These are phyloP conservation scores for Climacium dendroides DNA, from an alignment of 225 moss, liverwort and hornwort species.

Conservation along the genomic window DNA sequence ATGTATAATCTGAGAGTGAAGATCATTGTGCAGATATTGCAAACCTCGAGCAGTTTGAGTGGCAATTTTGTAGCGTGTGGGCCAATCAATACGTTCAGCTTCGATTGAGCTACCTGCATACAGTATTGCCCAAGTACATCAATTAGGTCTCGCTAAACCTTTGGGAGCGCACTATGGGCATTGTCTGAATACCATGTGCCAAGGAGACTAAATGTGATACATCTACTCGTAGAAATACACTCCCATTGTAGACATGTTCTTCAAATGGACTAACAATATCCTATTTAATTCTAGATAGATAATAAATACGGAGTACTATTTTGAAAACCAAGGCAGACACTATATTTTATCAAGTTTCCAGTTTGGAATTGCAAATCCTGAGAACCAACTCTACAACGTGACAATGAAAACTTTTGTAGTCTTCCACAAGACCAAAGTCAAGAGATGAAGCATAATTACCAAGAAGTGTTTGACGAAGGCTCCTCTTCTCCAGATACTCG, in stretches of 20 bases:
- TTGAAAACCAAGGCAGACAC: background rate
- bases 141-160: background rate
- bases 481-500: constrained; percentile 48
- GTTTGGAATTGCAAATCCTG: background rate
- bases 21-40: constrained; percentile 29
- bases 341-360: background rate
- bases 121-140: background rate
- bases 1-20: constrained; percentile 26
- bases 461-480: constrained; percentile 38
- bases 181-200: background rate
- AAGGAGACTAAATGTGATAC: background rate
- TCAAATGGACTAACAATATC: background rate
- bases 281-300: background rate
- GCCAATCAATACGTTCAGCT: constrained; percentile 22
- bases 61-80: constrained; percentile 36
- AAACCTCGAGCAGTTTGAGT: constrained; percentile 33
- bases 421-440: background rate
- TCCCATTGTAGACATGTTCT: background rate
- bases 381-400: background rate
- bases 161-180: background rate
- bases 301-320: background rate
- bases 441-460: constrained; percentile 7
- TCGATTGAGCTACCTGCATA: constrained; percentile 3
- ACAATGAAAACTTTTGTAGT: background rate
- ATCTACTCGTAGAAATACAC: background rate